Percentiles rank a stretch among this genome's conserved stretches.
These are phyloP conservation scores for Russula sp. DNA, from an alignment of 768 basidiomycete species.

Conservation along the genomic window DNA sequence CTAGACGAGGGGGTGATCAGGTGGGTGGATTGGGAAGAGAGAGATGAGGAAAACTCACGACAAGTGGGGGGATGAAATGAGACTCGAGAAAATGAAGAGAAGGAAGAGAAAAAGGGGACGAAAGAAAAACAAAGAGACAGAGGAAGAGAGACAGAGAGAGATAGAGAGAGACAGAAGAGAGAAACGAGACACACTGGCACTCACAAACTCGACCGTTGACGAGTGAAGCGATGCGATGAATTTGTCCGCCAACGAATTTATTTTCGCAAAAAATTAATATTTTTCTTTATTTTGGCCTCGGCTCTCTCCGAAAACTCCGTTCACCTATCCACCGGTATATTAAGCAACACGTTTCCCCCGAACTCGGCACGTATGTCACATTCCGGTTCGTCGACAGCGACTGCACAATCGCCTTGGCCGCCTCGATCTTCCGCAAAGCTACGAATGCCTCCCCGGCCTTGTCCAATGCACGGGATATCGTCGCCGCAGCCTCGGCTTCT, in stretches of 20 bases:
- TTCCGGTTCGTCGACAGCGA: conserved; percentile 77
- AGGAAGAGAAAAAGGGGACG: conserved; percentile 35
- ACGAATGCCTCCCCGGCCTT: conserved; percentile 97
- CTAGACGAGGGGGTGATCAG: conserved; percentile 4
- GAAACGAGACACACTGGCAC: conserved; percentile 32
- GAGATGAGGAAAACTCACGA: conserved; percentile 49
- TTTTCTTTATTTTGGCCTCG: conserved; percentile 11
- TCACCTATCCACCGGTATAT: conserved; percentile 58
- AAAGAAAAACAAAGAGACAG: conserved; percentile 52
- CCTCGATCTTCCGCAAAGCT: conserved; percentile 93
- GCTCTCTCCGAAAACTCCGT: conserved; percentile 29
- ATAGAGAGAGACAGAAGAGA: conserved; percentile 46
- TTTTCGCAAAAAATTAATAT: neutral
- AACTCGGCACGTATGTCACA: conserved; percentile 85
- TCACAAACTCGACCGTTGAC: conserved; percentile 22
- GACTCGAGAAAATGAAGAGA: conserved; percentile 30
- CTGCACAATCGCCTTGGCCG: conserved; percentile 93
- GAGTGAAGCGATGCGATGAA: conserved; percentile 8
- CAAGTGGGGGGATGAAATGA: conserved; percentile 33
- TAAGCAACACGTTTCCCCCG: conserved; percentile 80
- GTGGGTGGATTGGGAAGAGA: conserved; percentile 16
- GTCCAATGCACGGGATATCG: conserved; percentile 86
- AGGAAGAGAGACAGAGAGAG: conserved; percentile 46
- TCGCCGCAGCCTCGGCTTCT: conserved; percentile 94
- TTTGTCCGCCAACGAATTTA: neutral